Percentiles rank a stretch among this genome's conserved stretches.
Conservation (phyloP, 768 basidiomycete genomes). For the Punctularia strigosozonata region DNA sequence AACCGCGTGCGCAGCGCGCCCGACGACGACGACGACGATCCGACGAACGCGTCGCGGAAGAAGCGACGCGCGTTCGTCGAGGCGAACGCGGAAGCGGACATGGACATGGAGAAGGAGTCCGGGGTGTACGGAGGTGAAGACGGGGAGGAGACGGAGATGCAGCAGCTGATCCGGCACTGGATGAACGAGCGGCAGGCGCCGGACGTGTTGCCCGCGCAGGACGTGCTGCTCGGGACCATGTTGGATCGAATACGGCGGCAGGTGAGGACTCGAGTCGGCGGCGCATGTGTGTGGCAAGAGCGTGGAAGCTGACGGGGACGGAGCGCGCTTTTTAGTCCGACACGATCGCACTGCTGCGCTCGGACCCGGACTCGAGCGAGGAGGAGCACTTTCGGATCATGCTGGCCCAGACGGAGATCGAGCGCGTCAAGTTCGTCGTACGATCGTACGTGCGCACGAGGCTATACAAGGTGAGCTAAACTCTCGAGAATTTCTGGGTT, state of each 20-base stretch:
- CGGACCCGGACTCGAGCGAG: conserved; percentile 76
- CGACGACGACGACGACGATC: too few relatives aligned
- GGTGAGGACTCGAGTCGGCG: conserved; percentile 34
- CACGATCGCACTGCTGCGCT: conserved; percentile 61
- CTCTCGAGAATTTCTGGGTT: neutral
- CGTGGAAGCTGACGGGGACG: neutral
- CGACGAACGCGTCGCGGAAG: too few relatives aligned
- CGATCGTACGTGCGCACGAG: conserved; percentile 82
- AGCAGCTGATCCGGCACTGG: conserved; percentile 72
- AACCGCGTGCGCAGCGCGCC: too few relatives aligned
- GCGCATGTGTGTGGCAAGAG: neutral
- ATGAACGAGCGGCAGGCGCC: conserved; percentile 78
- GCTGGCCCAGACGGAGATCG: conserved; percentile 90
- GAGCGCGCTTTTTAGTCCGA: conserved; percentile 43
- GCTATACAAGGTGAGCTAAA: conserved; percentile 58
- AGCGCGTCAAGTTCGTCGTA: conserved; percentile 87
- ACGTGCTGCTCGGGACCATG: conserved; percentile 48
- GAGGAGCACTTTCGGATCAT: conserved; percentile 90
- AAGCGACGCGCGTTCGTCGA: too few relatives aligned
- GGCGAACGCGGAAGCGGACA: too few relatives aligned
- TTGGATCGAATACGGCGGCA: conserved; percentile 74
- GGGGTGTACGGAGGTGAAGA: conserved; percentile 25
- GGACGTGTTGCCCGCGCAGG: conserved; percentile 66
- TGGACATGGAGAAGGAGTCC: too few relatives aligned
- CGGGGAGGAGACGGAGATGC: conserved; percentile 44